phyloP scores from a whole-genome alignment of 768 basidiomycete species.

The Auricularia sp. region DNA sequence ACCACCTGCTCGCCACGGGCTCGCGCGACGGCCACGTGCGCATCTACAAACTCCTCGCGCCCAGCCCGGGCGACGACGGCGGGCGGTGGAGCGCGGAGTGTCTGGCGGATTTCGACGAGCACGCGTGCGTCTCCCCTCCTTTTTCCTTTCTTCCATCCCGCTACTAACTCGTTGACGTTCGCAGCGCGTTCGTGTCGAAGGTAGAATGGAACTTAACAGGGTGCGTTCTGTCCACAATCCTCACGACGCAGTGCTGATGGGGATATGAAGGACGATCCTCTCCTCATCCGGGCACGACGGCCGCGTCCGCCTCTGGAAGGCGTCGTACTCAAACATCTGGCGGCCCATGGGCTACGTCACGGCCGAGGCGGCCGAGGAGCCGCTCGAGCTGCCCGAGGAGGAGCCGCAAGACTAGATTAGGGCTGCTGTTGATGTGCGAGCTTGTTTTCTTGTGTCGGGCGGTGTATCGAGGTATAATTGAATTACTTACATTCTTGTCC shows the following conservation, averaged over 20 bases:
- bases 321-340: conserved; percentile 77
- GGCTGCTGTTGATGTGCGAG: too few species aligned
- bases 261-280: conserved; percentile 53
- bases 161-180: background rate
- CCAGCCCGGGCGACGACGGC: conserved; percentile 31
- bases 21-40: conserved; percentile 78
- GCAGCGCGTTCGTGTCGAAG: conserved; percentile 62
- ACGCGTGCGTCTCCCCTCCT: conserved; percentile 40
- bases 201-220: conserved; percentile 95
- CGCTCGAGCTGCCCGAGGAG: conserved; percentile 19
- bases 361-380: conserved; percentile 58
- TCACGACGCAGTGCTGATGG: background rate
- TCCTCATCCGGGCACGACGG: conserved; percentile 80
- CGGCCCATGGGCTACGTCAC: conserved; percentile 71
- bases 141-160: background rate
- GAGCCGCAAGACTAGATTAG: conserved; percentile 23
- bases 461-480: too few species aligned
- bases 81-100: conserved; percentile 59
- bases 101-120: conserved; percentile 83
- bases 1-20: conserved; percentile 90
- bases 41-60: conserved; percentile 78
- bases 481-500: too few species aligned
- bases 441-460: too few species aligned
- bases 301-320: conserved; percentile 76
- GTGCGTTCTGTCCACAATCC: conserved; percentile 26